Conservation (phyloP, 768 basidiomycete species). For the Suillus brevipes region DNA sequence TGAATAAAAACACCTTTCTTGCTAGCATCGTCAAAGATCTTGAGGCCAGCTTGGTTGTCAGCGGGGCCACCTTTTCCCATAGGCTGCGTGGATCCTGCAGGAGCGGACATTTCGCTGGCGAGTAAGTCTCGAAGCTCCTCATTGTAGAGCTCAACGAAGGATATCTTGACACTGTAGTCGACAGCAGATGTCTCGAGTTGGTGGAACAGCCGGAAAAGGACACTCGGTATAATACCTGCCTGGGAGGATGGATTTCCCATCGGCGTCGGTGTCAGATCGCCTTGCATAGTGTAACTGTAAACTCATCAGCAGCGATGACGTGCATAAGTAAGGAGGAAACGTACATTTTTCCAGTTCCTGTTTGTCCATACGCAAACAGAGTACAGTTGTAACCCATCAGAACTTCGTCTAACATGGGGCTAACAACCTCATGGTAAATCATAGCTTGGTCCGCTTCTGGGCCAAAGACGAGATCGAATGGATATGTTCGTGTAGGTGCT, state of each 20-base stretch:
- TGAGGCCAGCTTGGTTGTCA: conserved; percentile 62
- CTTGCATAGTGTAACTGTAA: conserved; percentile 92
- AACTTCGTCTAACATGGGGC: conserved; percentile 92
- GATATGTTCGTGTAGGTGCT: conserved; percentile 83
- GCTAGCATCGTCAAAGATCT: conserved; percentile 89
- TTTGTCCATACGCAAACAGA: conserved; percentile 97
- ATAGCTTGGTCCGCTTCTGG: conserved; percentile 95
- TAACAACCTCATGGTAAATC: conserved; percentile 92
- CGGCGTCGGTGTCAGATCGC: conserved; percentile 79
- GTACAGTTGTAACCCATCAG: conserved; percentile 95
- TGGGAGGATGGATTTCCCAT: conserved; percentile 86
- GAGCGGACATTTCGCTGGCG: conserved; percentile 71
- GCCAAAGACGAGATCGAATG: conserved; percentile 94
- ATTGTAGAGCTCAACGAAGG: conserved; percentile 95
- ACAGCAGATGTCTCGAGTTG: conserved; percentile 72
- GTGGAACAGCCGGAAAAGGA: conserved; percentile 87
- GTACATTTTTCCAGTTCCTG: conserved; percentile 98
- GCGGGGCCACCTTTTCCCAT: conserved; percentile 65
- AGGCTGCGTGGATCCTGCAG: conserved; percentile 66
- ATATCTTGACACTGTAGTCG: conserved; percentile 92
- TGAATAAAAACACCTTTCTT: conserved; percentile 93
- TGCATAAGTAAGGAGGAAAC: conserved; percentile 30
- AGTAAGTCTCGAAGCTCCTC: conserved; percentile 96
- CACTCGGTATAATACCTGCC: conserved; percentile 96
- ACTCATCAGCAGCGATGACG: conserved; percentile 15